phyloP scores from a whole-genome alignment of 495 filamentous ascomycete genomes.

The Aspergillus affinis region DNA sequence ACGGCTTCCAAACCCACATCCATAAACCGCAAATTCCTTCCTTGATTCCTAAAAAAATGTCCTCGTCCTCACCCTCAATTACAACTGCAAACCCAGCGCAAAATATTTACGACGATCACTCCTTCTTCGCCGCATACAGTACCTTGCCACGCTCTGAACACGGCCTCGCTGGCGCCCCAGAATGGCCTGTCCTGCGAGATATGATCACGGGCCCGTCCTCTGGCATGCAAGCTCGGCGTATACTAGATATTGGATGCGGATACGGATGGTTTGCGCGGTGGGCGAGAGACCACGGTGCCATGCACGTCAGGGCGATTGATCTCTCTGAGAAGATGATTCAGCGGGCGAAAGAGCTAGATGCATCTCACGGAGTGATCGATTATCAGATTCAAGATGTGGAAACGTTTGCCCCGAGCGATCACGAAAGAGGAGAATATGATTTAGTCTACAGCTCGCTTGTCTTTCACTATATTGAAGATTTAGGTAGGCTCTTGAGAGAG shows the following conservation, averaged over 20 bases:
- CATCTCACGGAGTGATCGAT: background rate
- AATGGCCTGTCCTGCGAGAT: slow-evolving; percentile 22
- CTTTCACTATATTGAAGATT: slow-evolving; percentile 26
- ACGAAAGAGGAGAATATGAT: slow-evolving; percentile 12
- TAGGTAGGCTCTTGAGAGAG: slow-evolving; percentile 14
- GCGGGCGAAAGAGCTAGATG: slow-evolving; percentile 13
- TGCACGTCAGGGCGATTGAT: slow-evolving; percentile 16
- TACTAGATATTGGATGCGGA: slow-evolving; percentile 26
- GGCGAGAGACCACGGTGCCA: slow-evolving; percentile 19
- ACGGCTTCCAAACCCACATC: too few relatives aligned
- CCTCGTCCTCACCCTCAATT: too few relatives aligned
- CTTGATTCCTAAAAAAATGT: slow-evolving; percentile 1
- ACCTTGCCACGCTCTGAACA: slow-evolving; percentile 24
- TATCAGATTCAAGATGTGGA: slow-evolving; percentile 9
- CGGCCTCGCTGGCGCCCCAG: slow-evolving; percentile 18
- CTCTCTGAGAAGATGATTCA: slow-evolving; percentile 26
- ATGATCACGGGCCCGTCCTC: slow-evolving; percentile 12
- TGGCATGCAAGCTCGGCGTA: background rate
- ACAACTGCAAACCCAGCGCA: slow-evolving; percentile 14
- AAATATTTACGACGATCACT: slow-evolving; percentile 27
- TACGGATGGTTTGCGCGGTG: slow-evolving; percentile 29
- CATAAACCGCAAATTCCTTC: too few relatives aligned
- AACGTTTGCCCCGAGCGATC: background rate
- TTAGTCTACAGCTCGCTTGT: slow-evolving; percentile 25
- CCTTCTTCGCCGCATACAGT: slow-evolving; percentile 24